Evolutionary conservation across 1,139 yeast genomes (phyloP).

Genomic region (Geotrichum restrictum): DNA sequence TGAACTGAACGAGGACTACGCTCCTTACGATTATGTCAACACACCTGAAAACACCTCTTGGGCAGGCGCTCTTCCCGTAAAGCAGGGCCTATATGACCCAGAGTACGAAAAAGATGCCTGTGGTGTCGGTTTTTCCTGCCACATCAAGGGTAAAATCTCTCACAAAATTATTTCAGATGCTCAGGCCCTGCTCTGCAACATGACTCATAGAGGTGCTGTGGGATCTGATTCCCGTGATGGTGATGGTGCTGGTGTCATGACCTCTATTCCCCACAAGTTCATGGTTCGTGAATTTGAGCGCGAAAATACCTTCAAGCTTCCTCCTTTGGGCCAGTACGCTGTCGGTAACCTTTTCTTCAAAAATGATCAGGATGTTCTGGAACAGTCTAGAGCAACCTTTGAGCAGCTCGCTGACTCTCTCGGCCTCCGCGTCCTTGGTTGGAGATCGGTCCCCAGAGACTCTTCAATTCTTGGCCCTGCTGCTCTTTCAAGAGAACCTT

Average conservation of each 20-base stretch:
- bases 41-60: constrained; percentile 77
- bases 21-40: constrained; percentile 63
- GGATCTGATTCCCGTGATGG: constrained; percentile 94
- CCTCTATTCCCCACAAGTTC: constrained; percentile 86
- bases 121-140: constrained; percentile 97
- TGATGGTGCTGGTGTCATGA: constrained; percentile 97
- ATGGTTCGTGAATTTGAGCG: constrained; percentile 74
- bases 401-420: constrained; percentile 73
- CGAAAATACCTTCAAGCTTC: constrained; percentile 55
- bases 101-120: constrained; percentile 94
- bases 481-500: constrained; percentile 88
- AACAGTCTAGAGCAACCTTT: constrained; percentile 67
- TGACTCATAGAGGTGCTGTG: constrained; percentile 99
- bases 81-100: constrained; percentile 90
- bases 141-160: constrained; percentile 79
- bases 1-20: constrained; percentile 30
- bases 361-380: constrained; percentile 63
- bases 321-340: constrained; percentile 83
- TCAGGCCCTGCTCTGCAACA: constrained; percentile 75
- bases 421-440: constrained; percentile 80
- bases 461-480: constrained; percentile 92
- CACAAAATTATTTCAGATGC: constrained; percentile 96
- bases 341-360: constrained; percentile 91
- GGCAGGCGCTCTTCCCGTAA: constrained; percentile 85
- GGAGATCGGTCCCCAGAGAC: constrained; percentile 96